These are phyloP conservation scores for Uronychia setigera DNA, from an alignment of 73 alveolate species.

Conservation along the genomic window DNA sequence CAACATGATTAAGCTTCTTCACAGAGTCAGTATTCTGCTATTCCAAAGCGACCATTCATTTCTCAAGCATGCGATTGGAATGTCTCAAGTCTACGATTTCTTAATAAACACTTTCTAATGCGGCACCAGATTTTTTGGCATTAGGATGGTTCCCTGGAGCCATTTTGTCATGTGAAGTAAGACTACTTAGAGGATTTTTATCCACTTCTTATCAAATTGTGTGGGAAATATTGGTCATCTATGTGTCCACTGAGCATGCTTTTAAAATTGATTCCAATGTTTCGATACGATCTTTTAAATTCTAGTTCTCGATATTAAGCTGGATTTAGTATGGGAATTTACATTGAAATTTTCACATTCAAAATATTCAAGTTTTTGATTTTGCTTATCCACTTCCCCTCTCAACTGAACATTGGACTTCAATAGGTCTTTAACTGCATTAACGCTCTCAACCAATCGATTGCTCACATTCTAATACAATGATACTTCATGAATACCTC, in stretches of 20 bases:
- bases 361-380: background rate
- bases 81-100: constrained; percentile 44
- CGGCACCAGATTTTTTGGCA: background rate
- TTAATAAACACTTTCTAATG: constrained; percentile 8
- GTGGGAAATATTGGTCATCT: too few species aligned
- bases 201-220: too few species aligned
- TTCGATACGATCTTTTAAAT: constrained; percentile 39
- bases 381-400: constrained; percentile 32
- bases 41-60: constrained; percentile 27
- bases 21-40: constrained; percentile 17
- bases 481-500: background rate
- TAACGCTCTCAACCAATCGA: constrained; percentile 42
- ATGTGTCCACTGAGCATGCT: too few species aligned
- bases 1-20: constrained; percentile 39
- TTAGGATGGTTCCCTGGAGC: background rate
- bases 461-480: constrained; percentile 16
- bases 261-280: constrained; percentile 38
- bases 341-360: constrained; percentile 30
- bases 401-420: constrained; percentile 48
- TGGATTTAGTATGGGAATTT: constrained; percentile 27
- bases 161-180: background rate
- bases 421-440: constrained; percentile 53
- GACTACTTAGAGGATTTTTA: too few species aligned
- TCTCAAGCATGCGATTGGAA: constrained; percentile 36
- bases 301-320: constrained; percentile 32